Evolutionary conservation across 768 basidiomycete species (phyloP), one percentile per base, ranked within the genome.

Genomic region (Strobilomyces echinocephalus): DNA sequence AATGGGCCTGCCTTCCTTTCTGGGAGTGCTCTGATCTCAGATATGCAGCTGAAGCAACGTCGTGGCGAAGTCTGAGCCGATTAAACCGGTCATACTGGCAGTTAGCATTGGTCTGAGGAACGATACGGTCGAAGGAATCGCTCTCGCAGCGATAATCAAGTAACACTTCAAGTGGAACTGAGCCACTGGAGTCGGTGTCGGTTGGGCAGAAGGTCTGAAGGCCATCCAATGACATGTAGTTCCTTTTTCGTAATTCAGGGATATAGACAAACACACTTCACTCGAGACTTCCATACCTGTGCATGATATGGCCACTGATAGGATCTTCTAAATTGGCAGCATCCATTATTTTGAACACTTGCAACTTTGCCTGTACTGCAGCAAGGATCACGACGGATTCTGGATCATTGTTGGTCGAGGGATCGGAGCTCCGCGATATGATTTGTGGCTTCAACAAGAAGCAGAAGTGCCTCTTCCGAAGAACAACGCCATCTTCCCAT

Each of bases 31-130:
- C 67, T 36, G 73, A 71, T n/a, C 81, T 76, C 15, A 73, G 66
- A 11, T 64, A 68, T n/a, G 71, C 65, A 31, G 76, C 73, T 11
- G 82, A 79, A 31, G 84, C 83, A 30, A 85, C 71, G 56, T 81
- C 83, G 59, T 85, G 91, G 41, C 85, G 85, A 48, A 94, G 73
- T 34, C 95, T 85, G 9, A 97, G 78, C 39, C 87, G 85, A 70
- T 98, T 98, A 75, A 95, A 95, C 67, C 91, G 93, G 76, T 97
- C 95, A 66, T 94, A 92, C 44, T 85, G 87, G 56, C 95, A 82
- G 5, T 79, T 83, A 1, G 88, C 89, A 53, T 90, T 83, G 0
- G 94, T 91, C 68, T 91, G 89, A 3, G 91, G 88, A 7, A 97
- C 88, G 36, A 98, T 78, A 3, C 92, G 87, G 62, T 95, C 91